Conservation (phyloP, 345 rosid genomes). For the Aurinia saxatilis region DNA sequence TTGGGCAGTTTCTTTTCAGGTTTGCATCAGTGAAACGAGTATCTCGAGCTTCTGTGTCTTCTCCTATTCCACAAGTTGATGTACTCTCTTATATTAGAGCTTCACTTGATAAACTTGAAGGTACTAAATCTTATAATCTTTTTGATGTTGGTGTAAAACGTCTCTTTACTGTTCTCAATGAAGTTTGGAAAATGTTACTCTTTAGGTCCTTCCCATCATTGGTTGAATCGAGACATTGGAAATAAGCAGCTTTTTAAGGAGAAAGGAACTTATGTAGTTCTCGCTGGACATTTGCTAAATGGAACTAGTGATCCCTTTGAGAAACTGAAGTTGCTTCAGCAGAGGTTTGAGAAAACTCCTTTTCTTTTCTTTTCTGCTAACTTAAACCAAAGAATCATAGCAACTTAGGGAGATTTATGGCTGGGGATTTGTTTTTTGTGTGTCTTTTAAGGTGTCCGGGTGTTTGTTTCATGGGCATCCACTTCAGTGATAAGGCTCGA, state of each 20-base stretch:
- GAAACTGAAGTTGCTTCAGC: slow-evolving; percentile 64
- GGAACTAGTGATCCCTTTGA: slow-evolving; percentile 38
- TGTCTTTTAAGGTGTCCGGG: slow-evolving; percentile 54
- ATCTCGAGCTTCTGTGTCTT: slow-evolving; percentile 23
- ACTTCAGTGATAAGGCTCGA: slow-evolving; percentile 38
- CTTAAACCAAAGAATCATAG: neutral
- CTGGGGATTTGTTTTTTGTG: slow-evolving; percentile 1
- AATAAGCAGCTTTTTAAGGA: slow-evolving; percentile 35
- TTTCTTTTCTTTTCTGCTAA: neutral
- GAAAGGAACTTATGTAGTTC: slow-evolving; percentile 42
- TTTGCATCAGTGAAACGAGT: slow-evolving; percentile 39
- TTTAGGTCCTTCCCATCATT: slow-evolving; percentile 62
- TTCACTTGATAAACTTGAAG: slow-evolving; percentile 45
- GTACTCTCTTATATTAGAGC: slow-evolving; percentile 41
- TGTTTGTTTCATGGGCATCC: slow-evolving; percentile 52
- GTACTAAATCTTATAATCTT: slow-evolving; percentile 23
- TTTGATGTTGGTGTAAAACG: neutral
- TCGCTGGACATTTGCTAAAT: slow-evolving; percentile 46
- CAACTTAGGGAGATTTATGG: neutral
- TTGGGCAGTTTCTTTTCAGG: slow-evolving; percentile 43
- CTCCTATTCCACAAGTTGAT: slow-evolving; percentile 28
- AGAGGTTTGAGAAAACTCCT: slow-evolving; percentile 40
- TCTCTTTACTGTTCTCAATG: neutral
- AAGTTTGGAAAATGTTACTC: neutral
- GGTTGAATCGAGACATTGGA: slow-evolving; percentile 55